Evolutionary conservation across 192 early-diverging fungal species (phyloP).

Genomic region (Backusella parvicylindrica): DNA sequence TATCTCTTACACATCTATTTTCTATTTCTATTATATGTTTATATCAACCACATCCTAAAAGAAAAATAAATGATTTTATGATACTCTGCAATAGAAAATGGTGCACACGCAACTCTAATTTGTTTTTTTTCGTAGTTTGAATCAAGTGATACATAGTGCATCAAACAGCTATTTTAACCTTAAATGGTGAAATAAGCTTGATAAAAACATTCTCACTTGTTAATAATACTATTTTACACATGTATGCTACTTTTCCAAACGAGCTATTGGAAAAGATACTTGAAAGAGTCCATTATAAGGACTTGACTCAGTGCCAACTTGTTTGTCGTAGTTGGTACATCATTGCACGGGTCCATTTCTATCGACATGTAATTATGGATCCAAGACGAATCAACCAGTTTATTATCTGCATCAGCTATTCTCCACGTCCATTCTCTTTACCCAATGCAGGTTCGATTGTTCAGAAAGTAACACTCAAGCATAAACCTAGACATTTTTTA

Average conservation of each 20-base stretch:
- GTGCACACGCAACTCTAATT: too few species aligned
- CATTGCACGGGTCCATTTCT: background rate
- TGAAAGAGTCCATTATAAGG: background rate
- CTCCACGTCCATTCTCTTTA: background rate
- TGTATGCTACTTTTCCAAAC: background rate
- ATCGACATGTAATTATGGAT: background rate
- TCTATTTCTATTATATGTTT: background rate
- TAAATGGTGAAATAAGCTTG: background rate
- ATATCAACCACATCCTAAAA: background rate
- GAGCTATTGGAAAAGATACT: slow-evolving; percentile 4
- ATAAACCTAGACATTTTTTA: background rate
- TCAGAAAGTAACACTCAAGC: background rate
- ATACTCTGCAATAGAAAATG: too few species aligned
- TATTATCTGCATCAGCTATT: background rate
- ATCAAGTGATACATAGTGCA: background rate
- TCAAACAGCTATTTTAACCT: background rate
- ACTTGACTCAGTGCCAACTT: background rate
- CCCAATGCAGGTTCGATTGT: background rate
- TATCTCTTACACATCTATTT: background rate
- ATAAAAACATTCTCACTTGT: background rate
- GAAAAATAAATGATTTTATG: too few species aligned
- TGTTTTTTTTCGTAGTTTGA: background rate
- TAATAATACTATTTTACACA: background rate
- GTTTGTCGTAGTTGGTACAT: background rate
- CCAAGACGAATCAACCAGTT: background rate